These are phyloP conservation scores for Colletotrichum lentis DNA, from an alignment of 2,329 filamentous ascomycete species.

Conservation along the genomic window DNA sequence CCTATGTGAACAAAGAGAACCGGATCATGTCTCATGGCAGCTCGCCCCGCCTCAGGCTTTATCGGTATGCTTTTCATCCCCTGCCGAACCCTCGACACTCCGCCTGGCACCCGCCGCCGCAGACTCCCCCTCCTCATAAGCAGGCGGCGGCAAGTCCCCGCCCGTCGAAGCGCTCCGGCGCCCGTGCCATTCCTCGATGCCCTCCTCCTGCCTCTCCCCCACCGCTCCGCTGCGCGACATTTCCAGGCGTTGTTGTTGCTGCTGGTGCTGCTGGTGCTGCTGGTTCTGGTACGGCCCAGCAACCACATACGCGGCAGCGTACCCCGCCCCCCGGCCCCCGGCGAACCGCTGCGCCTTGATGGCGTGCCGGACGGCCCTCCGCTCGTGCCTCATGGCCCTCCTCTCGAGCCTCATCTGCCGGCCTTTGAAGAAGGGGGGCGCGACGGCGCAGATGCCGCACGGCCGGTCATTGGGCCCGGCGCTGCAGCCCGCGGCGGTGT, in stretches of 20 bases:
- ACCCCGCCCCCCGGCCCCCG: constrained; percentile 9
- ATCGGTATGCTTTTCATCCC: constrained; percentile 10
- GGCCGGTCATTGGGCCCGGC: constrained; percentile 14
- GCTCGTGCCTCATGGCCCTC: constrained; percentile 25
- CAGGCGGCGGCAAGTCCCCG: constrained; percentile 27
- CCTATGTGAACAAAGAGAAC: background rate
- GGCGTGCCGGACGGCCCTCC: constrained; percentile 23
- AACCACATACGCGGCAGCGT: background rate
- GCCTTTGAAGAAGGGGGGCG: constrained; percentile 26
- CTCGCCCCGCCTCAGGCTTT: background rate
- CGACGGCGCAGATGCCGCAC: constrained; percentile 33
- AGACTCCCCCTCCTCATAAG: constrained; percentile 22
- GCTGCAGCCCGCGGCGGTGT: background rate
- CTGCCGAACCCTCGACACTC: constrained; percentile 20
- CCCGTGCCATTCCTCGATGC: constrained; percentile 3
- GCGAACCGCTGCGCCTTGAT: constrained; percentile 25
- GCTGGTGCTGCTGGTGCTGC: constrained; percentile 2
- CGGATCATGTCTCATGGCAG: background rate
- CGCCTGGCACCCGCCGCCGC: constrained; percentile 6
- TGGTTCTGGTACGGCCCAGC: background rate
- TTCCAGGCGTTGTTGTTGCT: background rate
- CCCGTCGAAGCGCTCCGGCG: constrained; percentile 1
- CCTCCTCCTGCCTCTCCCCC: constrained; percentile 14
- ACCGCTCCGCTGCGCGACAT: background rate
- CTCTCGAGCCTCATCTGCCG: constrained; percentile 34